phyloP scores from a whole-genome alignment of 2,329 filamentous ascomycete genomes.

The Aspergillus thermomutatus region DNA sequence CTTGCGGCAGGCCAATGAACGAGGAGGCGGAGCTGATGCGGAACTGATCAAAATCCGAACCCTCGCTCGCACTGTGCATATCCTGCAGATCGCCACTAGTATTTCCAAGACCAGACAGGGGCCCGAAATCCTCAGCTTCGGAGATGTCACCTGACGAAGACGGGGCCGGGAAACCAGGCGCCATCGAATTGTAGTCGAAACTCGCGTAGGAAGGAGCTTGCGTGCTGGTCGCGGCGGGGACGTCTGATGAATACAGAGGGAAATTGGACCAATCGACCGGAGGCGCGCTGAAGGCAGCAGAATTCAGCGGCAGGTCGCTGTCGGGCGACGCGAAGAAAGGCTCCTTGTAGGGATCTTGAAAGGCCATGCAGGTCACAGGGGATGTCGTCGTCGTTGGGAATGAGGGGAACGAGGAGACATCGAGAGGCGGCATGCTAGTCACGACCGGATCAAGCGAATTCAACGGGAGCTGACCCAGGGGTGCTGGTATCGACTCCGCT shows the following conservation, averaged over 20 bases:
- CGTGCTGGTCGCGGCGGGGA: slow-evolving; percentile 38
- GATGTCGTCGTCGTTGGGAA: slow-evolving; percentile 34
- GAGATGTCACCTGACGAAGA: slow-evolving; percentile 50
- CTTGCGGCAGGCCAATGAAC: slow-evolving; percentile 40
- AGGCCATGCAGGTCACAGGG: slow-evolving; percentile 33
- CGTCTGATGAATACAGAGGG: slow-evolving; percentile 39
- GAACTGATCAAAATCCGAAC: slow-evolving; percentile 40
- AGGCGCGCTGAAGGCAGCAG: slow-evolving; percentile 39
- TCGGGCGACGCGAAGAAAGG: slow-evolving; percentile 44
- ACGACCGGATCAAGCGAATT: slow-evolving; percentile 35
- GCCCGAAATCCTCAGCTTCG: slow-evolving; percentile 45
- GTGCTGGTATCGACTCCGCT: slow-evolving; percentile 22
- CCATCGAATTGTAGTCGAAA: slow-evolving; percentile 43
- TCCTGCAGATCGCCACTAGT: slow-evolving; percentile 34
- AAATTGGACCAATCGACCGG: slow-evolving; percentile 49
- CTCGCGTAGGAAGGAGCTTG: slow-evolving; percentile 46
- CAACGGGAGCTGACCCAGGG: slow-evolving; percentile 28
- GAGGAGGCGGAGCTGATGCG: slow-evolving; percentile 43
- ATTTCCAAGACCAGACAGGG: slow-evolving; percentile 28
- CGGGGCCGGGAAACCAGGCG: slow-evolving; percentile 37
- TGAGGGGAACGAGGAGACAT: slow-evolving; percentile 36
- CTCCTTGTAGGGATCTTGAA: slow-evolving; percentile 37
- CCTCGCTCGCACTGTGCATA: slow-evolving; percentile 40
- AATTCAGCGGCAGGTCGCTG: slow-evolving; percentile 37
- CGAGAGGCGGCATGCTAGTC: slow-evolving; percentile 36